Evolutionary conservation across 331 rosid genomes (phyloP).

Genomic region (Acacia concinna): DNA sequence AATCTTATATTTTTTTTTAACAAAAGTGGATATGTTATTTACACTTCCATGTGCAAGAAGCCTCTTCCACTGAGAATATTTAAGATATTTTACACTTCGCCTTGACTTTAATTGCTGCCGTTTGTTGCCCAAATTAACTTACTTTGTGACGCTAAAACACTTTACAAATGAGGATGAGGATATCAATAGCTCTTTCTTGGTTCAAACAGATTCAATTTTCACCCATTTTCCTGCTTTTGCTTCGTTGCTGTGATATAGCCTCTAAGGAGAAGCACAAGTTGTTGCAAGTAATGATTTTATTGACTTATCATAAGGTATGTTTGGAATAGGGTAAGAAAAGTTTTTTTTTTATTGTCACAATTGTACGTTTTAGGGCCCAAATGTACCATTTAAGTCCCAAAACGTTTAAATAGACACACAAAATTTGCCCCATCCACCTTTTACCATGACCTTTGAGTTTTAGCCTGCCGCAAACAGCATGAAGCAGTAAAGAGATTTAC

Average conservation of each 20-base stretch:
- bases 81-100: not conserved
- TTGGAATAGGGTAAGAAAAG: too few relatives aligned
- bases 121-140: not conserved
- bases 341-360: too few relatives aligned
- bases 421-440: too few relatives aligned
- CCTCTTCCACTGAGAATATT: not conserved
- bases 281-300: not conserved
- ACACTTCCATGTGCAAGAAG: not conserved
- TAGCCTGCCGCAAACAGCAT: not conserved
- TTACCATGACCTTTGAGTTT: not conserved
- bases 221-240: not conserved
- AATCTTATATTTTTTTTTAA: not conserved
- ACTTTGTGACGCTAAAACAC: not conserved
- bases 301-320: not conserved
- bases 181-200: not conserved
- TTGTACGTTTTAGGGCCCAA: too few relatives aligned
- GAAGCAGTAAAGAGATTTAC: not conserved
- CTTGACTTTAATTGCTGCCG: not conserved
- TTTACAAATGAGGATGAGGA: not conserved
- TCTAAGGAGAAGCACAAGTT: not conserved
- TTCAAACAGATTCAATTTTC: not conserved
- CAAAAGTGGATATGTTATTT: not conserved
- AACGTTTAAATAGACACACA: too few relatives aligned
- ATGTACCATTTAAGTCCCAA: too few relatives aligned
- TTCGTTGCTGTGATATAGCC: not conserved